Evolutionary conservation across 2,329 filamentous ascomycete species (phyloP), one percentile per base, ranked within the genome.

Genomic region (Ophiobolus disseminans): DNA sequence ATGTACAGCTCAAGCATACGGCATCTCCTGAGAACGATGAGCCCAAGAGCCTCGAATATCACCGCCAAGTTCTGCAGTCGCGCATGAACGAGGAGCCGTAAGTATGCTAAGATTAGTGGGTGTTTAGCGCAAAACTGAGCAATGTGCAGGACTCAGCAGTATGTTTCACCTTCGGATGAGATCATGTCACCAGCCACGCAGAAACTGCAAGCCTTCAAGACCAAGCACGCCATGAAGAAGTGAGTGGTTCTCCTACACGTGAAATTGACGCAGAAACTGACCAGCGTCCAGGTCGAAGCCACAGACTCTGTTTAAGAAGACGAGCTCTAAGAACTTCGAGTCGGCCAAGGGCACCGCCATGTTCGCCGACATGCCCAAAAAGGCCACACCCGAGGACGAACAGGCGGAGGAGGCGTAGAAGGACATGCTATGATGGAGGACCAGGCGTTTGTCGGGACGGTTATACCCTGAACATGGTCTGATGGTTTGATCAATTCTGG

Each of bases 101-200:
- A 59, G 76, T 21, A 23, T 23, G 34, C 11, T 10, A 3, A 11
- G 3, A 21, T 34, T 25, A 23, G 6, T 6, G 10, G 16, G 5
- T 2, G 8, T 13, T 21, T 6, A 3, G 35, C 14, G 38, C 25
- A 31, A 23, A 5, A n/a, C 64, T 71, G 51, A 71, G 35, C 6
- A n/a, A 9, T 7, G 10, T 36, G 58, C 62, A 74, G 76, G 59
- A 75, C 76, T 41, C 77, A 80, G 62, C 77, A 82, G 59, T 93
- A 92, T 75, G 80, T 92, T 71, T 92, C 88, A 14, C 90, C 90
- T 2, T 92, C 89, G n/a, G 90, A 95, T 74, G 86, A 85, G 75
- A 92, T 95, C 78, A 89, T 91, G 86, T 91, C 88, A 63, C 90
- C 90, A 26, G 91, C 89, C 74, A 89, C 87, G 14, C 87, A 89